Base-by-base conservation (phyloP, 257 asterid genomes). In the Galeopsis tetrahit region DNA sequence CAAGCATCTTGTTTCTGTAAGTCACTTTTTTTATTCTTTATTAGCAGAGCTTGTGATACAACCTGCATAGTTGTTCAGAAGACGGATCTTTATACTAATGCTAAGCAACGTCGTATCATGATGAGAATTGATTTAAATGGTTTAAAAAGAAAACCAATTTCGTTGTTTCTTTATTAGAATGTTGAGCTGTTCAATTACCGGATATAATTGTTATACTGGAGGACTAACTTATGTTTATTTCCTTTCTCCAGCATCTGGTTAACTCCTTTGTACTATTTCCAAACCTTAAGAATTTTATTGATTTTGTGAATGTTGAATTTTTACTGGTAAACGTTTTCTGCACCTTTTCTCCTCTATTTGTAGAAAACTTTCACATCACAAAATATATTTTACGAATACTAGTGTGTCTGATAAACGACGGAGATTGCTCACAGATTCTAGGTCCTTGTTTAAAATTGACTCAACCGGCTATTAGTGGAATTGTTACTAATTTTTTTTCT, bases 1-100 rank as follows among this genome's bases (percentile, higher is more conserved):
- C 90, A 79, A 72, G 76, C 96, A 78, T 78, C 81, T 89, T 40
- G 91, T 80, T 70, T 85, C 96, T 46, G 96, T 89, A 75, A 87
- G 96, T 82, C 48, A 9, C 55, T 39, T 51, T 58, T 21, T 32
- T 31, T 34, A 38, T 65, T 3, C 52, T 59, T 55, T 71, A 11
- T 69, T 28, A 4, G n/a, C 32, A 9, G 14, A 38, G 51, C 70
- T 44, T 75, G 68, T 63, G 46, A n/a, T 70, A 9, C 60, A 46
- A 44, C 38, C 61, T 61, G 62, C 35, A 57, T 6, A 58, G 31
- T 70, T 53, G 28, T 53, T 52, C 6, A 4, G 4, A 73, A 53
- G 48, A 5, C 34, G 5, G 36, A 44, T 70, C 68, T 44, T 44
- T 61, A 48, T 21, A 21, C 28, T 21, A 13, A 38, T 15, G 63